Evolutionary conservation across 257 asterid species (phyloP).

Genomic region (Catharanthus roseus): DNA sequence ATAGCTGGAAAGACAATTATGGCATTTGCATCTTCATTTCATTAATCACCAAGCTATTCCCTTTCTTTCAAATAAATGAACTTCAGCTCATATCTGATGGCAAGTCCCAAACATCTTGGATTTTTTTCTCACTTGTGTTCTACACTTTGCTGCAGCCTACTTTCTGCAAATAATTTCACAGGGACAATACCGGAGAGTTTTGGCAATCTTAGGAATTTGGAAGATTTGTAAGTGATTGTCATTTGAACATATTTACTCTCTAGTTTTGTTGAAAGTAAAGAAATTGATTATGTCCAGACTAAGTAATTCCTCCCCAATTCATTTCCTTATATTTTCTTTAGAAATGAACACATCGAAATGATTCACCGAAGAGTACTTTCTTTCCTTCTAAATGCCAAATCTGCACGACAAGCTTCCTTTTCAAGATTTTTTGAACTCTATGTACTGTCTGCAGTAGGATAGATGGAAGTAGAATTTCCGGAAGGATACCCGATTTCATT

Average conservation of each 20-base stretch:
- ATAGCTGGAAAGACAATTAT: neutral
- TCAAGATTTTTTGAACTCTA: neutral
- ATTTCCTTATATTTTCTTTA: neutral
- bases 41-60: neutral
- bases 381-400: neutral
- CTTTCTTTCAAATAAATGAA: neutral
- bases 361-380: neutral
- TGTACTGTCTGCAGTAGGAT: slow-evolving; percentile 66
- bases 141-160: slow-evolving; percentile 48
- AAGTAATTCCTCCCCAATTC: neutral
- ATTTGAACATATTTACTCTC: neutral
- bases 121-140: slow-evolving; percentile 1
- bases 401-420: neutral
- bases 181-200: slow-evolving; percentile 67
- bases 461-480: slow-evolving; percentile 60
- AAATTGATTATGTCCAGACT: neutral
- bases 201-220: slow-evolving; percentile 58
- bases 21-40: too few species aligned
- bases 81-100: neutral
- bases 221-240: slow-evolving; percentile 64
- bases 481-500: slow-evolving; percentile 68
- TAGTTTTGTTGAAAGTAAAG: neutral
- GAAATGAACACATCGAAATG: neutral
- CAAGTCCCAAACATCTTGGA: neutral
- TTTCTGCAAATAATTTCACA: slow-evolving; percentile 65